phyloP scores from a whole-genome alignment of 139 green algal species.

The Picochlorum costavermella region DNA sequence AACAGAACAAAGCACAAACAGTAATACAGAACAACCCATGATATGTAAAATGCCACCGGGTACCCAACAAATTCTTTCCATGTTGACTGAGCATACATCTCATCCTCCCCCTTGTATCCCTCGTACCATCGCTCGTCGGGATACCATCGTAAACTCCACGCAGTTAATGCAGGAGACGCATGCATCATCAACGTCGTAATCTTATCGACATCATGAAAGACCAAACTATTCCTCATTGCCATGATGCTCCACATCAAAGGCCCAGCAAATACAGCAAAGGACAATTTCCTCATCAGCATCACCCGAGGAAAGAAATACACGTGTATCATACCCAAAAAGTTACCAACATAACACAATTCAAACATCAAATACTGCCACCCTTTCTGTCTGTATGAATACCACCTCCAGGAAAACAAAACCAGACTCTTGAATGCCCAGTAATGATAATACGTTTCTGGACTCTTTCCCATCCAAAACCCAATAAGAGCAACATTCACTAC shows the following conservation, averaged over 20 bases:
- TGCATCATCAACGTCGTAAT: conserved; percentile 35
- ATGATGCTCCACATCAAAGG: conserved; percentile 57
- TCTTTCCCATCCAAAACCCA: conserved; percentile 18
- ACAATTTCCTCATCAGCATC: conserved; percentile 45
- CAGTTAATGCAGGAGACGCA: conserved; percentile 13
- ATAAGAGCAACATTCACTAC: conserved; percentile 27
- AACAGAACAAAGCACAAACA: conserved; percentile 52
- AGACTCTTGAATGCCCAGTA: conserved; percentile 52
- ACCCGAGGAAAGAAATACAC: conserved; percentile 46
- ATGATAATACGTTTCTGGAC: conserved; percentile 56
- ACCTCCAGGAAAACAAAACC: conserved; percentile 49
- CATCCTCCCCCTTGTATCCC: conserved; percentile 4
- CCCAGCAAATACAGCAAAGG: conserved; percentile 60
- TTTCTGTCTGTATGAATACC: conserved; percentile 36
- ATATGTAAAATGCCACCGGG: conserved; percentile 42
- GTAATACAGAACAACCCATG: conserved; percentile 55
- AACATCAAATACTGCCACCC: conserved; percentile 42
- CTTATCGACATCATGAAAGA: conserved; percentile 75
- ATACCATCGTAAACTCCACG: conserved; percentile 48
- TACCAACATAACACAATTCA: conserved; percentile 66
- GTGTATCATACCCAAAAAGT: conserved; percentile 56
- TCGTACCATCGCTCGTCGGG: conserved; percentile 23
- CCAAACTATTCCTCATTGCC: conserved; percentile 67
- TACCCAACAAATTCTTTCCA: conserved; percentile 36
- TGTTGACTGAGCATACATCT: conserved; percentile 8